A percentile compares a stretch with the other conserved stretches of the same genome.
phyloP scores from a whole-genome alignment of 169 alveolate genomes.

The Sarcocystis neurona region DNA sequence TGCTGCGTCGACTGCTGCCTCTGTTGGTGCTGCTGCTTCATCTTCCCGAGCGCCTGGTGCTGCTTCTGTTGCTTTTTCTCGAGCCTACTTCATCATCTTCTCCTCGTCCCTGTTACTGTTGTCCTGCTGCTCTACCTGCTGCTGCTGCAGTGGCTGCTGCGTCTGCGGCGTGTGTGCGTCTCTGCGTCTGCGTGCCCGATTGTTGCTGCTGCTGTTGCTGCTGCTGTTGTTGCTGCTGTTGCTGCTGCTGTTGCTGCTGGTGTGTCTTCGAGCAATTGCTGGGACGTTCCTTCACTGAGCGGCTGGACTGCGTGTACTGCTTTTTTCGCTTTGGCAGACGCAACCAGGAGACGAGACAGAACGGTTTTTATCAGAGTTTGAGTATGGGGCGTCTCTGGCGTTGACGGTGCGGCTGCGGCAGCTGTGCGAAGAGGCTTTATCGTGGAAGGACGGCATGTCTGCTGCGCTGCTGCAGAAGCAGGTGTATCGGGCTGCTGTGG shows the following conservation, averaged over 20 bases:
- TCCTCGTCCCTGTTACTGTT: too few relatives aligned
- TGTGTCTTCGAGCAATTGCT: too few relatives aligned
- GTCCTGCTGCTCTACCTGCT: too few relatives aligned
- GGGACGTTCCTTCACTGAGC: too few relatives aligned
- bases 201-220: neutral
- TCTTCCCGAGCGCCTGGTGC: too few relatives aligned
- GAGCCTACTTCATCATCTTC: too few relatives aligned
- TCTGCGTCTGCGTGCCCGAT: neutral
- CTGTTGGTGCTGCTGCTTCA: too few relatives aligned
- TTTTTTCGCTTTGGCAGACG: constrained; percentile 37
- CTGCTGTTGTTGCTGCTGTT: neutral
- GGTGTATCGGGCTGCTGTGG: constrained; percentile 36
- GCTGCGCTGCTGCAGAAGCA: constrained; percentile 65
- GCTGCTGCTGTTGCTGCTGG: neutral
- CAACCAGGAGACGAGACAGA: constrained; percentile 56
- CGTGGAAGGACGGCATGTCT: constrained; percentile 67
- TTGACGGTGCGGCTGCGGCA: constrained; percentile 56
- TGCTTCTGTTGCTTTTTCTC: too few relatives aligned
- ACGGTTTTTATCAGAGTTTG: constrained; percentile 48
- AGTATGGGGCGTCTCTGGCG: constrained; percentile 39
- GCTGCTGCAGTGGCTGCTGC: too few relatives aligned
- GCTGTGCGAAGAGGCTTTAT: constrained; percentile 62
- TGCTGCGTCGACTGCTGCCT: too few relatives aligned
- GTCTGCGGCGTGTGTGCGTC: neutral
- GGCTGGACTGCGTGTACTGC: too few relatives aligned